Conservation (phyloP, 345 rosid species). For the Pistacia atlantica region DNA sequence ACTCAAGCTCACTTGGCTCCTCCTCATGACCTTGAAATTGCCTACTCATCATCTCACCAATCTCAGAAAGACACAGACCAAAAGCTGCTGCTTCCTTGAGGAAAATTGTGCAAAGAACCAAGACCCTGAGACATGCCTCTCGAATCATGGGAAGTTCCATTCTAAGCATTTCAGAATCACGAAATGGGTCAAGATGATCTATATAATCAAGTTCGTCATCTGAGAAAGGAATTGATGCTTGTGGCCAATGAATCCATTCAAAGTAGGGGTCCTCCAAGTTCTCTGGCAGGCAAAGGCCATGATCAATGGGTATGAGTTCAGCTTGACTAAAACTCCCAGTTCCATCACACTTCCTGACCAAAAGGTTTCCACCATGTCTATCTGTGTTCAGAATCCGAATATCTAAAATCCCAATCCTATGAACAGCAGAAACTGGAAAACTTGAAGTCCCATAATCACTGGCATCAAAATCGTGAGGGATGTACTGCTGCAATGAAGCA, state of each 20-base stretch:
- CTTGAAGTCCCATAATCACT: slow-evolving; percentile 79
- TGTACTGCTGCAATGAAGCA: slow-evolving; percentile 75
- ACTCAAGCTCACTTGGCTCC: slow-evolving; percentile 70
- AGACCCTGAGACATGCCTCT: slow-evolving; percentile 64
- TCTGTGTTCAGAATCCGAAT: slow-evolving; percentile 74
- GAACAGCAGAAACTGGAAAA: slow-evolving; percentile 70
- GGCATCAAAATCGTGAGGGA: slow-evolving; percentile 81
- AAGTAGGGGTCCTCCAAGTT: slow-evolving; percentile 68
- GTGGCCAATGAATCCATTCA: slow-evolving; percentile 82
- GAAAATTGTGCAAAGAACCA: slow-evolving; percentile 58
- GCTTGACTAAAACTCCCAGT: slow-evolving; percentile 59
- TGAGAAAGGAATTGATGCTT: slow-evolving; percentile 69
- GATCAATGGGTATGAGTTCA: slow-evolving; percentile 65
- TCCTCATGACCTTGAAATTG: slow-evolving; percentile 53
- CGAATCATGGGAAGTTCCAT: slow-evolving; percentile 66
- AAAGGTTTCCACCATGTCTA: slow-evolving; percentile 59
- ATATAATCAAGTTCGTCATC: slow-evolving; percentile 66
- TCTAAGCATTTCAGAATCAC: slow-evolving; percentile 58
- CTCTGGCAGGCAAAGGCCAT: slow-evolving; percentile 77
- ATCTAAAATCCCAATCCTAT: slow-evolving; percentile 75
- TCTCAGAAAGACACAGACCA: slow-evolving; percentile 52
- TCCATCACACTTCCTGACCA: slow-evolving; percentile 62
- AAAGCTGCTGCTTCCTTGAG: slow-evolving; percentile 58
- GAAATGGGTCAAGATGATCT: slow-evolving; percentile 46
- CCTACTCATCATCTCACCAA: slow-evolving; percentile 78